Evolutionary conservation across 768 basidiomycete genomes (phyloP).

Genomic region (Termitomyces sp.): DNA sequence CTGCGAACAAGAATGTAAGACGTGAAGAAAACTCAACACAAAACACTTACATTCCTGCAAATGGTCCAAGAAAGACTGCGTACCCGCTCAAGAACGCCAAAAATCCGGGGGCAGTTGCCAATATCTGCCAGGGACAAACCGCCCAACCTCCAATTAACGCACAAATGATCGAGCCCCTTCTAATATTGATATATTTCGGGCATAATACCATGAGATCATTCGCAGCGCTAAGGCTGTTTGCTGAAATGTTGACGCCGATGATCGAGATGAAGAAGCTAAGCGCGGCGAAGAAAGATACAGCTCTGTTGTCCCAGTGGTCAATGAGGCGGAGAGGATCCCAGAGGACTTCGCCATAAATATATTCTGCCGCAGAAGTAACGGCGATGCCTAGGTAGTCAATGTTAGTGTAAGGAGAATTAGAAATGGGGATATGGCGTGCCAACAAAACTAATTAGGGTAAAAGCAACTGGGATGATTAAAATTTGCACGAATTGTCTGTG

Average conservation of each 20-base stretch:
- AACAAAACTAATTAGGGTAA: slow-evolving; percentile 72
- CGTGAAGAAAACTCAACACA: not conserved
- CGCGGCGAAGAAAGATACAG: not conserved
- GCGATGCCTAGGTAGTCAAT: slow-evolving; percentile 64
- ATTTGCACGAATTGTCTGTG: slow-evolving; percentile 69
- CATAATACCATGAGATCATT: slow-evolving; percentile 80
- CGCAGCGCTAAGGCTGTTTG: slow-evolving; percentile 68
- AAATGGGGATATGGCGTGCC: too few species aligned
- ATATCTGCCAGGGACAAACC: slow-evolving; percentile 81
- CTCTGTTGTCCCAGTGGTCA: slow-evolving; percentile 28
- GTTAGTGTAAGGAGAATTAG: too few species aligned
- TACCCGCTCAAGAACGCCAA: slow-evolving; percentile 79
- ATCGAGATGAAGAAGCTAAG: slow-evolving; percentile 61
- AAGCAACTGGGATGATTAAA: slow-evolving; percentile 70
- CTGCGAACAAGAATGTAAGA: slow-evolving; percentile 18
- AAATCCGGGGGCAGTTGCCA: slow-evolving; percentile 66
- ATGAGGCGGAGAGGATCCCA: slow-evolving; percentile 81
- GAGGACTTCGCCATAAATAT: slow-evolving; percentile 58
- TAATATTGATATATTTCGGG: slow-evolving; percentile 78
- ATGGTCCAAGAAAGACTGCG: slow-evolving; percentile 82
- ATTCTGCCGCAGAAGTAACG: slow-evolving; percentile 71
- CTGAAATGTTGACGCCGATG: slow-evolving; percentile 73
- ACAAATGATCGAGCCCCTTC: slow-evolving; percentile 74
- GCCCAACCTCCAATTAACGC: slow-evolving; percentile 83
- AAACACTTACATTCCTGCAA: slow-evolving; percentile 63